Evolutionary conservation across 495 filamentous ascomycete genomes (phyloP).

Genomic region (Aspergillus homomorphus): DNA sequence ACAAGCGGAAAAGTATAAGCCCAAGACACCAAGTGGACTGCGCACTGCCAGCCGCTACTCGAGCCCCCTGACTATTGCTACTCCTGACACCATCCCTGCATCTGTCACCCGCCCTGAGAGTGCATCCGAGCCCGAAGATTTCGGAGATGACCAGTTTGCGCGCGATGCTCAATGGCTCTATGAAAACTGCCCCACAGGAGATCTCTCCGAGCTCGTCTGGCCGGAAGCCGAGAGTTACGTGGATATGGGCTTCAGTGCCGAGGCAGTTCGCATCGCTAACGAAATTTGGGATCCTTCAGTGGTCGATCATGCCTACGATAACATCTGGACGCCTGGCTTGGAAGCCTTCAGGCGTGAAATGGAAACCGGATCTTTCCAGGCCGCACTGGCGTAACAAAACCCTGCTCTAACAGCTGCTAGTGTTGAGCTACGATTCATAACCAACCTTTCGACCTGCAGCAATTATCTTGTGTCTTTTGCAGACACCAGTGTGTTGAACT

Average conservation of each 20-base stretch:
- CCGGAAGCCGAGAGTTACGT: conserved; percentile 15
- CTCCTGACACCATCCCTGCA: conserved; percentile 7
- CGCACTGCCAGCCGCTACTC: conserved; percentile 39
- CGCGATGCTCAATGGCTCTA: conserved; percentile 28
- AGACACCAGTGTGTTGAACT: no score
- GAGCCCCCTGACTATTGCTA: conserved; percentile 24
- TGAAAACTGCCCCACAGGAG: conserved; percentile 27
- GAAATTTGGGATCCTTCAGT: conserved; percentile 18
- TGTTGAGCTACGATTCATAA: no score
- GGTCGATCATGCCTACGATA: conserved; percentile 13
- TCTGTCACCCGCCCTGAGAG: background rate
- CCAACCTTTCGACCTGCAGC: no score
- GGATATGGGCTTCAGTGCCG: conserved; percentile 13
- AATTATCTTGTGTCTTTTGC: no score
- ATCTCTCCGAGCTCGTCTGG: conserved; percentile 24
- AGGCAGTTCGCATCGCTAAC: conserved; percentile 9
- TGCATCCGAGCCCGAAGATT: conserved; percentile 8
- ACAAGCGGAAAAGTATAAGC: conserved; percentile 43
- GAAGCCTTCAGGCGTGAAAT: conserved; percentile 17
- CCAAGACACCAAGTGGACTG: conserved; percentile 47
- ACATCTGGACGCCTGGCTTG: conserved; percentile 13
- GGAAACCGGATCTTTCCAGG: background rate
- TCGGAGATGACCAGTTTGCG: conserved; percentile 29
- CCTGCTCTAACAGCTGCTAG: no score
- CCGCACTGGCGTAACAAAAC: conserved; percentile 1